phyloP scores from a whole-genome alignment of 371 early-diverging fungal species.

The Mortierella sp. region DNA sequence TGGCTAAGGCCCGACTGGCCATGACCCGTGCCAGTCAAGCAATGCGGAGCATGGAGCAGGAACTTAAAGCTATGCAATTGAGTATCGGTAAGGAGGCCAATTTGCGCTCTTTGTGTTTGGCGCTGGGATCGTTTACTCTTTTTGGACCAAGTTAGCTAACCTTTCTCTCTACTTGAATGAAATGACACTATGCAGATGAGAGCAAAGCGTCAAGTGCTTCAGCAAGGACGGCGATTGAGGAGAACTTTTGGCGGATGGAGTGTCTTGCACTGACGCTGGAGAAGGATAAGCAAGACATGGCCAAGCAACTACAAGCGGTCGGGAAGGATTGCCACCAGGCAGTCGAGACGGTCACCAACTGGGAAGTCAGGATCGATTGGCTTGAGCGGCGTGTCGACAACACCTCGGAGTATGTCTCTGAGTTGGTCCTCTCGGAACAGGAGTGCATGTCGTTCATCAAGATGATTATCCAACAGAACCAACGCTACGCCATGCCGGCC shows the following conservation, averaged over 20 bases:
- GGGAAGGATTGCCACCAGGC: constrained; percentile 37
- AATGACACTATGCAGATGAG: constrained; percentile 24
- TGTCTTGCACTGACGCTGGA: constrained; percentile 51
- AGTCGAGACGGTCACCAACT: constrained; percentile 40
- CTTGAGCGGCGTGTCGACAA: constrained; percentile 41
- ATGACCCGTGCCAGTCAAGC: constrained; percentile 43
- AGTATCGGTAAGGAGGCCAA: constrained; percentile 33
- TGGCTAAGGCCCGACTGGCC: constrained; percentile 42
- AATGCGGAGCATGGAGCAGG: constrained; percentile 47
- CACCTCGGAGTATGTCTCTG: constrained; percentile 54
- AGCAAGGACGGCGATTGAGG: constrained; percentile 49
- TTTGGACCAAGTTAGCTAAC: not conserved
- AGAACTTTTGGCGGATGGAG: constrained; percentile 54
- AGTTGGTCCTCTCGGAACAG: constrained; percentile 53
- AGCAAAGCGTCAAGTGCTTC: constrained; percentile 46
- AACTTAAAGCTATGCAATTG: constrained; percentile 44
- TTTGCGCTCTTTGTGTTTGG: not conserved
- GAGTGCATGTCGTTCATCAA: constrained; percentile 57
- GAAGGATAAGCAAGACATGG: constrained; percentile 44
- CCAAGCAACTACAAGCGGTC: constrained; percentile 35
- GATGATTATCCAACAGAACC: constrained; percentile 55
- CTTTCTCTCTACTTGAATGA: constrained; percentile 3
- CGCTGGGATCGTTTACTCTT: not conserved
- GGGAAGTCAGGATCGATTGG: constrained; percentile 57
- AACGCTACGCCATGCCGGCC: constrained; percentile 46